Evolutionary conservation across 176 grass and related monocot genomes (phyloP).

Genomic region (Typha latifolia): DNA sequence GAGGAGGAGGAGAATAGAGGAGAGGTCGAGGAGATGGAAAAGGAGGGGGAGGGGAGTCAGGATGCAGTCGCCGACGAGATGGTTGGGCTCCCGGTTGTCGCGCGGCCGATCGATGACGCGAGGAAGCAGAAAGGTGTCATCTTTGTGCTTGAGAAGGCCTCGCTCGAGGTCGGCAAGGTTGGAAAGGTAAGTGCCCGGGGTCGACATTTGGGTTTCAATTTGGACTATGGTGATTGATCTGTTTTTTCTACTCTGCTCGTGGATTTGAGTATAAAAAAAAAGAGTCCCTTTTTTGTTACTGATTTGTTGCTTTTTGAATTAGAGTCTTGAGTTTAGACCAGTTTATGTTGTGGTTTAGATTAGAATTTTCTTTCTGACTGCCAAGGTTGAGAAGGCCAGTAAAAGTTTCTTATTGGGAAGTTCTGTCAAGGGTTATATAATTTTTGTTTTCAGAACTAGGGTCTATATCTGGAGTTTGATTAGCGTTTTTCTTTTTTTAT

Average conservation of each 20-base stretch:
- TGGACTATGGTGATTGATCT: neutral
- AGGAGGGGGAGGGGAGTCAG: slow-evolving; percentile 4
- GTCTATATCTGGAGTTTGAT: neutral
- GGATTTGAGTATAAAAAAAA: neutral
- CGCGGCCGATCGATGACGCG: slow-evolving; percentile 29
- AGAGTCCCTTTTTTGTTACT: too few relatives aligned
- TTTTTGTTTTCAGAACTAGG: neutral
- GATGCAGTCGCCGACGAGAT: slow-evolving; percentile 18
- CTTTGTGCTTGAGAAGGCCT: slow-evolving; percentile 85
- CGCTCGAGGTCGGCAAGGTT: slow-evolving; percentile 91
- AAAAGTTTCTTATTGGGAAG: neutral
- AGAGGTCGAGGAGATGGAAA: neutral
- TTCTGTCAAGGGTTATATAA: neutral
- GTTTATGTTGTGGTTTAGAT: too few relatives aligned
- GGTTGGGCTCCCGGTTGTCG: slow-evolving; percentile 40
- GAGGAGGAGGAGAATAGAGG: neutral
- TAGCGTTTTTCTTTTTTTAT: neutral
- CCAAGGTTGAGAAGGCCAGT: too few relatives aligned
- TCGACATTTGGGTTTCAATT: neutral
- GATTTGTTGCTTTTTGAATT: too few relatives aligned
- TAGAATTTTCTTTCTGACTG: too few relatives aligned
- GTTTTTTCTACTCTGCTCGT: neutral
- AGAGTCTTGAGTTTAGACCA: too few relatives aligned
- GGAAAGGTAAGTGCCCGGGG: slow-evolving; percentile 46
- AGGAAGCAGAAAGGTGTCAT: slow-evolving; percentile 51